These are phyloP conservation scores for Fennellomyces sp. DNA, from an alignment of 371 early-diverging fungal genomes.

Conservation along the genomic window DNA sequence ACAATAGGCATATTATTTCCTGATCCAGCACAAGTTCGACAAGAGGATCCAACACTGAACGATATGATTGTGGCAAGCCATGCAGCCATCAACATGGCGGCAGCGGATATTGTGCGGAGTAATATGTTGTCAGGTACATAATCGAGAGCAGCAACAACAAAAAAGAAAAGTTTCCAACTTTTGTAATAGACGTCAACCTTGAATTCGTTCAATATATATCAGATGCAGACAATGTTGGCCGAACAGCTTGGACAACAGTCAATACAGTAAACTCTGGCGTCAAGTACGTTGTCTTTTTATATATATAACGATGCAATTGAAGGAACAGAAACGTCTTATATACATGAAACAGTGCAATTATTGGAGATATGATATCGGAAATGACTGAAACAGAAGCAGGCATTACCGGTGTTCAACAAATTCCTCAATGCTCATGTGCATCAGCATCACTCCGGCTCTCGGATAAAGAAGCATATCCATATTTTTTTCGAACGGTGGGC, in stretches of 20 bases:
- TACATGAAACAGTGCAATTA: constrained; percentile 30
- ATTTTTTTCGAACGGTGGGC: constrained; percentile 44
- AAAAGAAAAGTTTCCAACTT: not conserved
- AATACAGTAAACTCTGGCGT: constrained; percentile 32
- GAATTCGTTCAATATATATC: constrained; percentile 36
- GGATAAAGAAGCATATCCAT: constrained; percentile 36
- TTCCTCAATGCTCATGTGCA: constrained; percentile 47
- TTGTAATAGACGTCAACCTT: constrained; percentile 28
- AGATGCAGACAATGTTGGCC: constrained; percentile 21
- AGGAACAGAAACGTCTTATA: too few species aligned
- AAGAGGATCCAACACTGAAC: constrained; percentile 24
- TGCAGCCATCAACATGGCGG: constrained; percentile 32
- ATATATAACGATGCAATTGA: not conserved
- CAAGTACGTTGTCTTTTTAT: constrained; percentile 24
- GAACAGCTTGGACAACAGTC: constrained; percentile 32
- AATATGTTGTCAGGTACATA: constrained; percentile 31
- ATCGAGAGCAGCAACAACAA: not conserved
- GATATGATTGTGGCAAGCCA: constrained; percentile 42
- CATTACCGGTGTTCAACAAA: constrained; percentile 31
- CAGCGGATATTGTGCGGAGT: constrained; percentile 12
- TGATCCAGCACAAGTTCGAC: constrained; percentile 17
- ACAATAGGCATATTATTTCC: constrained; percentile 42
- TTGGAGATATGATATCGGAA: constrained; percentile 40
- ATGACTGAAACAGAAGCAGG: constrained; percentile 39
- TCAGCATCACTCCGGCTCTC: constrained; percentile 31